Base-by-base conservation (phyloP, 306 rosid species). In the Prunus mume region DNA sequence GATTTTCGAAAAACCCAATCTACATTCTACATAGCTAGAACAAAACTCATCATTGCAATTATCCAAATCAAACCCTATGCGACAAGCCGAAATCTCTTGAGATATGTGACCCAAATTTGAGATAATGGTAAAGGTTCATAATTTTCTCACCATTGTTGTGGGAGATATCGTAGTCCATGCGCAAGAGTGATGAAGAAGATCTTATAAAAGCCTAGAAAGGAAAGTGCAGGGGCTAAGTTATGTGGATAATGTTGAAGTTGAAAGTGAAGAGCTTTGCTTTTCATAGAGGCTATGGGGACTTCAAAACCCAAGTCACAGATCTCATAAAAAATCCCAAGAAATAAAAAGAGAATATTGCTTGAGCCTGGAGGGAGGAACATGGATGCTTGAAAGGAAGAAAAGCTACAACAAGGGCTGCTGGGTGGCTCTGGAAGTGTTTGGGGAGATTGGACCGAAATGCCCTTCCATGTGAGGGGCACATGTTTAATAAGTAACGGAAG, bases 81-180 rank as follows among this genome's bases (percentile, higher is more conserved):
- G 50, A 77, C 12, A 25, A 66, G 52, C 19, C 15, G 47, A 38
- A 82, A 61, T 20, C 66, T 56, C 6, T 6, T 46, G 41, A 56
- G 54, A 69, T 9, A 49, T 7, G 12, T 9, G 27, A 52, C 25
- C 38, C 73, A 65, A 24, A 50, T 30, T 19, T 57, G 68, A 3
- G 46, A 60, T 63, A 45, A 3, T 5, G 71, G 20, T 43, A 73
- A 24, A 46, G 30, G 57, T 25, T 17, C 43, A 14, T 25, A 57
- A 22, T 41, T 43, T 51, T 45, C 89, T 88, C 80, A 91, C 91
- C 84, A 66, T 79, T 55, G 77, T 47, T 45, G 57, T 81, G 62
- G 61, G 81, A 69, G 64, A 47, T 50, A 71, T 56, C 74, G 32
- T 51, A 78, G 78, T 76, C 82, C 87, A 85, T 69, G 41, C 66